Percentiles rank a stretch among this genome's conserved stretches.
Conservation (phyloP, 345 rosid species). For the Arabidopsis arenosa region DNA sequence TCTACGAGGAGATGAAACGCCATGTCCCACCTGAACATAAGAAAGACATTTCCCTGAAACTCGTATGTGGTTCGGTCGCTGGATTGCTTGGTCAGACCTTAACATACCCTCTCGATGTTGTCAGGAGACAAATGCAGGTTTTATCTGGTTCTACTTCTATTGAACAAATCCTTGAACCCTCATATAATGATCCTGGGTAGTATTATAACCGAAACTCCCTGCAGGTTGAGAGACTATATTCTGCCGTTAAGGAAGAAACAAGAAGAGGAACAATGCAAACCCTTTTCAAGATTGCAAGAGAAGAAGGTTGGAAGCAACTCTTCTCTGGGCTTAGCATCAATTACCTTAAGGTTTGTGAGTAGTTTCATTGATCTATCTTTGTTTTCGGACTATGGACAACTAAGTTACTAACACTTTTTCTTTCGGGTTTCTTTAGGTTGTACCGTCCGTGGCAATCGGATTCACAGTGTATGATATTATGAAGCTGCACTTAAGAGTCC, state of each 20-base stretch:
- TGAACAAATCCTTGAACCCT: not conserved
- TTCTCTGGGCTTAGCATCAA: conserved; percentile 95
- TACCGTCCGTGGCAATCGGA: conserved; percentile 93
- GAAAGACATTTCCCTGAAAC: conserved; percentile 74
- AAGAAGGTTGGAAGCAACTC: conserved; percentile 96
- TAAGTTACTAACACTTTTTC: not conserved
- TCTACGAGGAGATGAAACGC: conserved; percentile 94
- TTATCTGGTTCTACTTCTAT: conserved; percentile 18
- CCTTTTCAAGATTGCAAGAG: conserved; percentile 62
- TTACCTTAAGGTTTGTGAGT: conserved; percentile 70
- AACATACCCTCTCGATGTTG: conserved; percentile 96
- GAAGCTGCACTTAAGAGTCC: conserved; percentile 81
- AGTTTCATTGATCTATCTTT: conserved; percentile 15
- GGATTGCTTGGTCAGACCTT: conserved; percentile 93
- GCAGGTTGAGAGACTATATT: conserved; percentile 73
- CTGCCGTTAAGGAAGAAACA: conserved; percentile 55
- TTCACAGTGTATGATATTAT: conserved; percentile 89
- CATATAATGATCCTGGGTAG: not conserved
- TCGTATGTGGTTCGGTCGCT: conserved; percentile 85
- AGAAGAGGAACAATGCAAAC: conserved; percentile 65
- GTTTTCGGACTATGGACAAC: not conserved
- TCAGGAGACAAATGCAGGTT: conserved; percentile 98
- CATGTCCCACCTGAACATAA: conserved; percentile 77
- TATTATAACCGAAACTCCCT: conserved; percentile 20
- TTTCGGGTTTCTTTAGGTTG: conserved; percentile 57